A percentile compares a stretch with the other conserved stretches of the same genome.
Conservation (phyloP, 805 yeast species). For the Ogataea trehalophila region DNA sequence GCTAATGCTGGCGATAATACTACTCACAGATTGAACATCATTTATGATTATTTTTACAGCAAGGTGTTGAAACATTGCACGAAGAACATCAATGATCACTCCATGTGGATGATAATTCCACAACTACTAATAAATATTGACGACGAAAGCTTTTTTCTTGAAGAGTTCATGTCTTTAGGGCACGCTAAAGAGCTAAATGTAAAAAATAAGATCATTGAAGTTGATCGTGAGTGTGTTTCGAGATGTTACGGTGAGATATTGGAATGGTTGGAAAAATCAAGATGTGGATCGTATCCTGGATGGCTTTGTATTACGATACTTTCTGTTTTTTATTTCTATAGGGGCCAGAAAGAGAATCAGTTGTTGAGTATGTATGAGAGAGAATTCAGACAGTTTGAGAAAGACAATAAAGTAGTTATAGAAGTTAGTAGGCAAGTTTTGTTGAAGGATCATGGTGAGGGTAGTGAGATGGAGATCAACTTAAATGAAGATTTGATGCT, state of each 20-base stretch:
- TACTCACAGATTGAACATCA: not conserved
- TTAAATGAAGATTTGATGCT: constrained; percentile 10
- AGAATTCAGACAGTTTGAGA: constrained; percentile 7
- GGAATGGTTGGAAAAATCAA: constrained; percentile 8
- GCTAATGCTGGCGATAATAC: not conserved
- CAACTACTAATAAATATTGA: constrained; percentile 8
- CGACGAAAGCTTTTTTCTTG: constrained; percentile 7
- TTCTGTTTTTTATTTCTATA: not conserved
- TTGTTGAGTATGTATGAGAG: not conserved
- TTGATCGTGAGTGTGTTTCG: too few species aligned
- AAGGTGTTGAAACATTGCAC: constrained; percentile 8
- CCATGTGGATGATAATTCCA: constrained; percentile 19
- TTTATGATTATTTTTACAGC: not conserved
- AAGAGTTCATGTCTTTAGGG: constrained; percentile 7
- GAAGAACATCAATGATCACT: constrained; percentile 13
- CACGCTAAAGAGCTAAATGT: not conserved
- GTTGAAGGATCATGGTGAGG: not conserved
- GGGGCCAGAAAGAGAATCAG: too few species aligned
- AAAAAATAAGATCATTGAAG: too few species aligned
- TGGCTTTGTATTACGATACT: constrained; percentile 6
- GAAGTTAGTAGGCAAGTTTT: not conserved
- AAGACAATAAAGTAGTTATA: not conserved
- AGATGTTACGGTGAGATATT: constrained; percentile 3
- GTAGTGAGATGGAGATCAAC: not conserved
- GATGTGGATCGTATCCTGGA: constrained; percentile 7